Percentiles rank a stretch among this genome's conserved stretches.
Evolutionary conservation across 164 flowering plant species (phyloP).

Genomic region (Malania oleifera): DNA sequence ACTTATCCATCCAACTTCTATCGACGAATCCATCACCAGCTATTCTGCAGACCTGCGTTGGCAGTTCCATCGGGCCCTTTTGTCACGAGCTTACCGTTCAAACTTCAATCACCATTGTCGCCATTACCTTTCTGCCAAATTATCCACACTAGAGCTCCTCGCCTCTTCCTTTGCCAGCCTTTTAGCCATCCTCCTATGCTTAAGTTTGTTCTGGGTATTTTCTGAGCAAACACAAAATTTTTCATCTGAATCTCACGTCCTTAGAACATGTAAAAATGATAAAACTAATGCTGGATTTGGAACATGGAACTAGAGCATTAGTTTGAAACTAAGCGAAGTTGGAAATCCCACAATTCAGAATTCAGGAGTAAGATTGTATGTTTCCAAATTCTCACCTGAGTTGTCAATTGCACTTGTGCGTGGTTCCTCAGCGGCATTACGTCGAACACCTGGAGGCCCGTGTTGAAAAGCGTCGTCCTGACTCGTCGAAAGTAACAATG

Average conservation of each 20-base stretch:
- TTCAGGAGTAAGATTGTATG: too few species aligned
- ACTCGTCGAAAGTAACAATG: constrained; percentile 26
- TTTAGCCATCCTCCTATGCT: constrained; percentile 39
- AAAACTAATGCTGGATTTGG: too few species aligned
- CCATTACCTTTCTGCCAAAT: neutral
- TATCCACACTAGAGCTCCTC: neutral
- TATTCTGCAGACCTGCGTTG: too few species aligned
- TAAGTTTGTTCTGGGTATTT: constrained; percentile 23
- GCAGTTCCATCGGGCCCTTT: too few species aligned
- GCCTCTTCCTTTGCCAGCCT: constrained; percentile 19
- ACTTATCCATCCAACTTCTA: too few species aligned
- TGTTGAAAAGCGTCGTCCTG: neutral
- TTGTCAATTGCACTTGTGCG: neutral
- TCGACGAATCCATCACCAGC: too few species aligned
- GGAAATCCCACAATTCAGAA: too few species aligned
- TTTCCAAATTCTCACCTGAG: constrained; percentile 28
- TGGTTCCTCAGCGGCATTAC: constrained; percentile 17
- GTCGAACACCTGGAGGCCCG: constrained; percentile 25
- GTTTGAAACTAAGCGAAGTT: too few species aligned
- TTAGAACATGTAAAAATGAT: too few species aligned
- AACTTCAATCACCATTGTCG: neutral
- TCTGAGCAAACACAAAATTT: constrained; percentile 8
- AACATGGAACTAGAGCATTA: too few species aligned
- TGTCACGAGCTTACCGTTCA: too few species aligned
- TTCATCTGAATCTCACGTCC: neutral